Evolutionary conservation across 495 filamentous ascomycete species (phyloP), one percentile per base, ranked within the genome.

Genomic region (Talaromyces nanjingensis): DNA sequence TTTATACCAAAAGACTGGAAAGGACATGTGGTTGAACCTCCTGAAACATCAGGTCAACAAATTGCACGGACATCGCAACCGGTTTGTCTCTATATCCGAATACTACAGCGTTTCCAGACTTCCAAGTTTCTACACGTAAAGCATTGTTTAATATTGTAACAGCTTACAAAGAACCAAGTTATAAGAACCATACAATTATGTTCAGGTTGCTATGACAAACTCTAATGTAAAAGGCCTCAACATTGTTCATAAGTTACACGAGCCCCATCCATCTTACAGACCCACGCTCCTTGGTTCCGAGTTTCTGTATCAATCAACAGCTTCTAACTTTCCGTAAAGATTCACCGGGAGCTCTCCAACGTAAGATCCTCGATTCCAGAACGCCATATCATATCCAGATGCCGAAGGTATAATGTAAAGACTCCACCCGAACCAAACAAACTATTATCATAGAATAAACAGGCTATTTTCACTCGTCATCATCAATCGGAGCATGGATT

Each of bases 401-500:
- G 60, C 42, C 42, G 18, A 53, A 62, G 47, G 45, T 54, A 62
- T 62, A 62, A 49, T 62, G 6, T 16, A 29, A 54, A 49, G 20
- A 62, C 39, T 47, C 42, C 20, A 31, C 42, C 45, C 45, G 16
- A 62, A 62, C 18, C 39, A 29, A 33, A 52, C n/a, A 54, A 54
- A 29, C 53, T 56, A 56, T 27, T 22, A 54, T 24, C 49, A 14
- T 29, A 56, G 27, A 31, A 16, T 20, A 54, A 31, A 42, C 12
- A 16, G 14, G 11, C 39, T 37, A 37, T 31, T 37, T 29, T 62
- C 27, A 62, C 45, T 62, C 60, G 9, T 62, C 60, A 12, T 62
- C 60, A 25, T 62, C 60, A 24, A 62, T 54, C 31, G 60, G 60
- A 16, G 60, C 60, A 37, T 62, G 60, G n/a, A 62, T 52, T 53